These are phyloP conservation scores for Lagenidium sp. DNA, from an alignment of 352 stramenopile genomes.

Conservation along the genomic window DNA sequence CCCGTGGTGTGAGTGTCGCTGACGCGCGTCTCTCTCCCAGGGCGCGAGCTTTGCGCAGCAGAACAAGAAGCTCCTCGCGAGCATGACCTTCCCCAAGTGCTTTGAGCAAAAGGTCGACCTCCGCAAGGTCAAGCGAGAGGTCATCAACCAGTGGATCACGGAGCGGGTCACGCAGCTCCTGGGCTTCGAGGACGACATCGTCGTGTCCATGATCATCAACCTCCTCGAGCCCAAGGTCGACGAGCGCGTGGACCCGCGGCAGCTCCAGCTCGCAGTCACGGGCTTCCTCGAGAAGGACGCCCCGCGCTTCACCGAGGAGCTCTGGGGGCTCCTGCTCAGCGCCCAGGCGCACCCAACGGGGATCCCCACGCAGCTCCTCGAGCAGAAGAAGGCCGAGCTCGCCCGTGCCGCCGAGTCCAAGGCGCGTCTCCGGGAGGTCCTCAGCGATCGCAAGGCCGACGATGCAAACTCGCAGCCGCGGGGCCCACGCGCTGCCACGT, in stretches of 20 bases:
- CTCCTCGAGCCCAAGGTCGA: slow-evolving; percentile 72
- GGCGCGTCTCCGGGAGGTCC: slow-evolving; percentile 39
- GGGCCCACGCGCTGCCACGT: too few relatives aligned
- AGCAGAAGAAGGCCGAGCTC: slow-evolving; percentile 90
- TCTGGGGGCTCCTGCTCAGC: slow-evolving; percentile 87
- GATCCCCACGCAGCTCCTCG: slow-evolving; percentile 78
- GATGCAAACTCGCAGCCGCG: too few relatives aligned
- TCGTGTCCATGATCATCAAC: slow-evolving; percentile 80
- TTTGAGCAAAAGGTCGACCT: slow-evolving; percentile 82
- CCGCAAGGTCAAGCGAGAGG: slow-evolving; percentile 85
- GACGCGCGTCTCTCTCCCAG: too few relatives aligned
- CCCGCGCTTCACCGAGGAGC: slow-evolving; percentile 76
- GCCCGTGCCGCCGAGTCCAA: slow-evolving; percentile 48
- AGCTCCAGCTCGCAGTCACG: slow-evolving; percentile 86
- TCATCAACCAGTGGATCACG: slow-evolving; percentile 85
- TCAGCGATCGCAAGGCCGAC: slow-evolving; percentile 41
- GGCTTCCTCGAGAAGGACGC: slow-evolving; percentile 90
- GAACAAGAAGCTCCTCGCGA: slow-evolving; percentile 85
- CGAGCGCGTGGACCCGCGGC: slow-evolving; percentile 67
- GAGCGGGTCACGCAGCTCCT: slow-evolving; percentile 82
- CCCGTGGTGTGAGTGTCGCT: too few relatives aligned
- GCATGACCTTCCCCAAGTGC: slow-evolving; percentile 71
- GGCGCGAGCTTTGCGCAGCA: slow-evolving; percentile 70
- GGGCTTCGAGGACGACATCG: slow-evolving; percentile 90
- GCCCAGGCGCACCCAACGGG: slow-evolving; percentile 82